Percentiles rank a stretch among this genome's conserved stretches.
Conservation (phyloP, 805 yeast genomes). For the Suhomyces tanzawaensis region DNA sequence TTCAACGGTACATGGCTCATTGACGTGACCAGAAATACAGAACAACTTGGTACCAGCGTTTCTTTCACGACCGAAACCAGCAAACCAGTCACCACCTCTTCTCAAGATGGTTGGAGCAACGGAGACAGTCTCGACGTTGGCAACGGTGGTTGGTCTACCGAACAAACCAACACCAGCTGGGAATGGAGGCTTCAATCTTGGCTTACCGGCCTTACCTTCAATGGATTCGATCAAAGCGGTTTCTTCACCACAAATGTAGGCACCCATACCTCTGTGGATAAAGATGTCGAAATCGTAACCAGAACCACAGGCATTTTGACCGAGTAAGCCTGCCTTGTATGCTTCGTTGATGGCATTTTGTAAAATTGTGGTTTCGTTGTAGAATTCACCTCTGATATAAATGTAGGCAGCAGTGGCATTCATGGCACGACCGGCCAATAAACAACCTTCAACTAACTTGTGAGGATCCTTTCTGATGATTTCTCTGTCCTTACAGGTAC, state of each 20-base stretch:
- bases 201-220: conserved; percentile 93
- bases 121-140: conserved; percentile 88
- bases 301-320: conserved; percentile 83
- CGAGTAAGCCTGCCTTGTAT: conserved; percentile 73
- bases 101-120: conserved; percentile 88
- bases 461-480: conserved; percentile 90
- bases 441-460: conserved; percentile 88
- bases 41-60: conserved; percentile 80
- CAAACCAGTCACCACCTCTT: conserved; percentile 88
- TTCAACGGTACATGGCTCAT: conserved; percentile 90
- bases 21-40: conserved; percentile 88
- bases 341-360: conserved; percentile 88
- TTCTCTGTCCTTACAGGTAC: conserved; percentile 90
- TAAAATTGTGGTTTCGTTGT: conserved; percentile 70
- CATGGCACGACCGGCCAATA: conserved; percentile 87
- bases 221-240: conserved; percentile 84
- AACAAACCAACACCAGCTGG: conserved; percentile 92
- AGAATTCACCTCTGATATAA: conserved; percentile 88
- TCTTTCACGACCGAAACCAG: conserved; percentile 79
- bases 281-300: conserved; percentile 82
- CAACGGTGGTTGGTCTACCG: conserved; percentile 88
- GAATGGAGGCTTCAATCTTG: conserved; percentile 91
- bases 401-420: conserved; percentile 91
- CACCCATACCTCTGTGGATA: conserved; percentile 92
- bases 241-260: conserved; percentile 90